Evolutionary conservation across 331 rosid species (phyloP).

Genomic region (Spiraea crenata): DNA sequence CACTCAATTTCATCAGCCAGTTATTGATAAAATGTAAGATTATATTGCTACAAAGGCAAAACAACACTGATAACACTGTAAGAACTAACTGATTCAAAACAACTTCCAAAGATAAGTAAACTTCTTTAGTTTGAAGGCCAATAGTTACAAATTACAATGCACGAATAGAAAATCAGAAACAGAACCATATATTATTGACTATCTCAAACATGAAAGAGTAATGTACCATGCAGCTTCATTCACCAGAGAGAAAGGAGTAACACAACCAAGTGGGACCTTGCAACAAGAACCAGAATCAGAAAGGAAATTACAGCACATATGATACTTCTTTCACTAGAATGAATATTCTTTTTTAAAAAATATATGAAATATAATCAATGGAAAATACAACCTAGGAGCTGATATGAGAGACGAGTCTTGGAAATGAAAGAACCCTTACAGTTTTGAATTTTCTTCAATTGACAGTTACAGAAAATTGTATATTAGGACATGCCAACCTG

Average conservation of each 20-base stretch:
- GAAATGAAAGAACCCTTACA: neutral
- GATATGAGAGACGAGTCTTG: neutral
- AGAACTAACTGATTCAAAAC: neutral
- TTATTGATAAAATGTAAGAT: too few relatives aligned
- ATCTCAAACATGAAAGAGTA: slow-evolving; percentile 1
- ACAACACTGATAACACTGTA: neutral
- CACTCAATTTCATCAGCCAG: too few relatives aligned
- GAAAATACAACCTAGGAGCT: neutral
- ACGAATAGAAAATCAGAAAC: neutral
- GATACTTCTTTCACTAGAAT: neutral
- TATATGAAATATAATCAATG: neutral
- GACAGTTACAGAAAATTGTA: neutral
- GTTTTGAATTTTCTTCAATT: neutral
- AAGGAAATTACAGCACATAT: neutral
- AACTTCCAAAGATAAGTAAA: neutral
- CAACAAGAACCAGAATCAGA: slow-evolving; percentile 23
- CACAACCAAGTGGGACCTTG: slow-evolving; percentile 84
- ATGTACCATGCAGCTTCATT: slow-evolving; percentile 82
- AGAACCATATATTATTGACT: neutral
- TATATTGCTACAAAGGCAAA: neutral
- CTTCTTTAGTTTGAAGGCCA: neutral
- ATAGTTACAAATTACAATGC: neutral
- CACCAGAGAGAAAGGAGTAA: slow-evolving; percentile 85
- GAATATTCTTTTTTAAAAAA: neutral
- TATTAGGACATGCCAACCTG: slow-evolving; percentile 73